A percentile compares a stretch with the other conserved stretches of the same genome.
Evolutionary conservation across 176 grass and related monocot species (phyloP).

Genomic region (Musa beccarii): DNA sequence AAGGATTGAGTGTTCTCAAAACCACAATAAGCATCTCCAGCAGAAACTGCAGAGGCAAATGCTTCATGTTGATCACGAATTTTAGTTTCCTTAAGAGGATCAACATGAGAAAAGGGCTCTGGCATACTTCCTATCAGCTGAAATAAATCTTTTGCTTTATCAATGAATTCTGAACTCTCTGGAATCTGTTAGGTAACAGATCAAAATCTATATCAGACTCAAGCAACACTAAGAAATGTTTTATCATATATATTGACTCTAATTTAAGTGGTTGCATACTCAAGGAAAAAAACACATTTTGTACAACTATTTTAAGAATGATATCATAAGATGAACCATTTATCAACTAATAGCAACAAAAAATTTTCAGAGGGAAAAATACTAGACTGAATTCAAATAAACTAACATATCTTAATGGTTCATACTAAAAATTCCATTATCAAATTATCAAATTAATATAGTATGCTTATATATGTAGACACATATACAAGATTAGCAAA

Average conservation of each 20-base stretch:
- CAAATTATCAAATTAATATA: too few relatives aligned
- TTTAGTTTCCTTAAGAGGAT: constrained; percentile 23
- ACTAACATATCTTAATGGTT: too few relatives aligned
- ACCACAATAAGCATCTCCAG: constrained; percentile 3
- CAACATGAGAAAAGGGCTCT: constrained; percentile 22
- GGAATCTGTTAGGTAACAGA: constrained; percentile 41
- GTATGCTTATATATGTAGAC: too few relatives aligned
- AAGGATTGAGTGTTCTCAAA: constrained; percentile 22
- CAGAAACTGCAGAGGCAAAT: constrained; percentile 20
- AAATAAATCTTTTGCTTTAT: constrained; percentile 48
- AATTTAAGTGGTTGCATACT: background rate
- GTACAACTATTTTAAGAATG: background rate
- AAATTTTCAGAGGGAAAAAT: too few relatives aligned
- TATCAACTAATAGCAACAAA: too few relatives aligned
- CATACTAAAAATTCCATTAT: too few relatives aligned
- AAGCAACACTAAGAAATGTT: background rate
- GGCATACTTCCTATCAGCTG: constrained; percentile 20
- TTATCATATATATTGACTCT: background rate
- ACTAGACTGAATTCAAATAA: too few relatives aligned
- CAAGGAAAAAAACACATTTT: background rate
- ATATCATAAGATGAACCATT: too few relatives aligned
- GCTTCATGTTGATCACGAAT: constrained; percentile 20
- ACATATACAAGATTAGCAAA: too few relatives aligned
- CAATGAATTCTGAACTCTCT: constrained; percentile 61
- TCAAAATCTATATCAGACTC: background rate